phyloP scores from a whole-genome alignment of 2,329 filamentous ascomycete genomes.

The Basipetospora sp. region DNA sequence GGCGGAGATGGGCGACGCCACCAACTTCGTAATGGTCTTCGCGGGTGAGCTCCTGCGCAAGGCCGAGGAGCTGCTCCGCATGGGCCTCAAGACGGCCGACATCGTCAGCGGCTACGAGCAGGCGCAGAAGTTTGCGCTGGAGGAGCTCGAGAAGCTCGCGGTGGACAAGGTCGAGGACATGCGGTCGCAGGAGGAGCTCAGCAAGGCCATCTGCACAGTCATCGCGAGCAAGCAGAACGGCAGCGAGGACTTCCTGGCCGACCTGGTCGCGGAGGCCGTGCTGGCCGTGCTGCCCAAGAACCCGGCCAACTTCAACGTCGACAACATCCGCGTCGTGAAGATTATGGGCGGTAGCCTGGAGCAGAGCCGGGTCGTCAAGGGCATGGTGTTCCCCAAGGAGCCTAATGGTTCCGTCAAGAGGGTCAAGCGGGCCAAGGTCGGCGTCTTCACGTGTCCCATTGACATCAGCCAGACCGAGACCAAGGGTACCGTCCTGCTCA shows the following conservation, averaged over 20 bases:
- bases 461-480: conserved; percentile 95
- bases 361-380: conserved; percentile 86
- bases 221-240: conserved; percentile 94
- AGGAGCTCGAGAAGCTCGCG: conserved; percentile 71
- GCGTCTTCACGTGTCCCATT: conserved; percentile 89
- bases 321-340: conserved; percentile 97
- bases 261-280: conserved; percentile 71
- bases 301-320: conserved; percentile 89
- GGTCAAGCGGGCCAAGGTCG: conserved; percentile 83
- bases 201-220: conserved; percentile 90
- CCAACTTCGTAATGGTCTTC: conserved; percentile 89
- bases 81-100: conserved; percentile 97
- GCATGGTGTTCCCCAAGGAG: conserved; percentile 95
- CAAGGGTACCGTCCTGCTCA: conserved; percentile 90
- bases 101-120: conserved; percentile 93
- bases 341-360: conserved; percentile 96
- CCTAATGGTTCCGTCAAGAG: conserved; percentile 89
- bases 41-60: conserved; percentile 93
- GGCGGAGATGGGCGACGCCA: conserved; percentile 96
- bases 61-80: conserved; percentile 86
- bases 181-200: conserved; percentile 64
- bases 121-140: conserved; percentile 75
- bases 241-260: conserved; percentile 73
- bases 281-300: conserved; percentile 91
- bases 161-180: conserved; percentile 85